Evolutionary conservation across 306 rosid genomes (phyloP).

Genomic region (Carpinus viminea): DNA sequence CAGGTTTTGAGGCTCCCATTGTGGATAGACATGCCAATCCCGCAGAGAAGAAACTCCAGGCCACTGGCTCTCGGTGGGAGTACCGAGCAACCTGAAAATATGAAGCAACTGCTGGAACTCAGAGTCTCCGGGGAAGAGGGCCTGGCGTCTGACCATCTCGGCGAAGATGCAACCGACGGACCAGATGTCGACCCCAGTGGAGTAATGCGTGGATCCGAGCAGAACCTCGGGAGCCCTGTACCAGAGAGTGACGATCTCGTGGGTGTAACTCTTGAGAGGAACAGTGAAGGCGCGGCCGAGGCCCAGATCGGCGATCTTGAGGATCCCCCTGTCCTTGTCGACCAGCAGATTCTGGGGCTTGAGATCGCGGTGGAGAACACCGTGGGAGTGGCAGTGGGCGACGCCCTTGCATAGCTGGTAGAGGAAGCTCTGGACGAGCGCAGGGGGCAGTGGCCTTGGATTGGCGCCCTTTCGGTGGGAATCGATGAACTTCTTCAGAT

Average conservation of each 20-base stretch:
- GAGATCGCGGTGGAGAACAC: slow-evolving; percentile 88
- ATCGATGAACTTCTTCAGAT: slow-evolving; percentile 87
- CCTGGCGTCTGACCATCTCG: slow-evolving; percentile 90
- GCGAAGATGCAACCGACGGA: slow-evolving; percentile 97
- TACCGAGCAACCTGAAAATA: slow-evolving; percentile 91
- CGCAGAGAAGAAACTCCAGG: slow-evolving; percentile 80
- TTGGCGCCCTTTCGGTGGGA: slow-evolving; percentile 76
- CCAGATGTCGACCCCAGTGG: slow-evolving; percentile 97
- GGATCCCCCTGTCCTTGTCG: slow-evolving; percentile 67
- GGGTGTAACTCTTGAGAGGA: slow-evolving; percentile 92
- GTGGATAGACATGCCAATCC: slow-evolving; percentile 95
- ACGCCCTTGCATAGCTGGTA: slow-evolving; percentile 92
- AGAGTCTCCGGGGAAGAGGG: slow-evolving; percentile 89
- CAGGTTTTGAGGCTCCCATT: slow-evolving; percentile 78
- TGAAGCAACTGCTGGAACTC: slow-evolving; percentile 91
- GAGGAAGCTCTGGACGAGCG: slow-evolving; percentile 73
- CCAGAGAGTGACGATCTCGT: slow-evolving; percentile 97
- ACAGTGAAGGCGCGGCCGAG: slow-evolving; percentile 92
- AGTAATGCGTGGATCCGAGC: slow-evolving; percentile 83
- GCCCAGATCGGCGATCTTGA: slow-evolving; percentile 92
- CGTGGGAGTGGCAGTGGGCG: slow-evolving; percentile 91
- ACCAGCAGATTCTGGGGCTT: slow-evolving; percentile 93
- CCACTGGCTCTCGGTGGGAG: slow-evolving; percentile 86
- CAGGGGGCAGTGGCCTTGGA: slow-evolving; percentile 49
- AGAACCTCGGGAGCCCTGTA: slow-evolving; percentile 94